Conservation (phyloP, 1,284 basidiomycete species). For the Golubevia pallescens region DNA sequence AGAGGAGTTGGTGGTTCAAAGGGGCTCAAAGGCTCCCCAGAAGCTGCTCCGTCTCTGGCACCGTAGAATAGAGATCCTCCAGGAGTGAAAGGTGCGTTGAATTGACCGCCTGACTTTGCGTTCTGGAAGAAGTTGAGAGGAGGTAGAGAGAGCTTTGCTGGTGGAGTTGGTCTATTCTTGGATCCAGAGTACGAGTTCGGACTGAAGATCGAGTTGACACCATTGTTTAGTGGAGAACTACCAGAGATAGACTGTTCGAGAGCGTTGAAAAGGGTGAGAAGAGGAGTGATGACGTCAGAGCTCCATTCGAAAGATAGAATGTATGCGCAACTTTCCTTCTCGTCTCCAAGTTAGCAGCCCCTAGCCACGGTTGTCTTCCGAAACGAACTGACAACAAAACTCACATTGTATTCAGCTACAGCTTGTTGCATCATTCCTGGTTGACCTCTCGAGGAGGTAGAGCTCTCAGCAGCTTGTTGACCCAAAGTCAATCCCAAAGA, state of each 20-base stretch:
- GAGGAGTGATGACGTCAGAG: background rate
- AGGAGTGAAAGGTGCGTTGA: slow-evolving; percentile 43
- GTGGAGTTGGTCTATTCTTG: slow-evolving; percentile 23
- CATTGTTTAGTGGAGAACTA: background rate
- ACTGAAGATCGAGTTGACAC: slow-evolving; percentile 4
- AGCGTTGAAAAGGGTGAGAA: background rate
- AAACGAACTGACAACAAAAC: background rate
- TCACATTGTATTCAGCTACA: background rate
- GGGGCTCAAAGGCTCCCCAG: slow-evolving; percentile 42
- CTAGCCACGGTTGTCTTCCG: too few relatives aligned
- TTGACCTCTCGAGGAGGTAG: background rate
- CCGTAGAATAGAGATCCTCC: slow-evolving; percentile 37
- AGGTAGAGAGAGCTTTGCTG: slow-evolving; percentile 20
- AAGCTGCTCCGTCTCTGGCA: slow-evolving; percentile 50
- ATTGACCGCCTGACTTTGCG: background rate
- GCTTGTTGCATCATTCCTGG: background rate
- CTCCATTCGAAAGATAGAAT: background rate
- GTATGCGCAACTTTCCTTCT: background rate
- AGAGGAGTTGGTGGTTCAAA: slow-evolving; percentile 52
- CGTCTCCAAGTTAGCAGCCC: background rate
- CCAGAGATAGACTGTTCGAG: background rate
- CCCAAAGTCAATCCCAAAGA: slow-evolving; percentile 9
- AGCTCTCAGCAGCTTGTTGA: slow-evolving; percentile 6
- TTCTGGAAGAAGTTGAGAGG: slow-evolving; percentile 11
- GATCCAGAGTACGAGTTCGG: slow-evolving; percentile 19